Conservation (phyloP, 2,329 filamentous ascomycete genomes). For the Microthyrium microscopicum region DNA sequence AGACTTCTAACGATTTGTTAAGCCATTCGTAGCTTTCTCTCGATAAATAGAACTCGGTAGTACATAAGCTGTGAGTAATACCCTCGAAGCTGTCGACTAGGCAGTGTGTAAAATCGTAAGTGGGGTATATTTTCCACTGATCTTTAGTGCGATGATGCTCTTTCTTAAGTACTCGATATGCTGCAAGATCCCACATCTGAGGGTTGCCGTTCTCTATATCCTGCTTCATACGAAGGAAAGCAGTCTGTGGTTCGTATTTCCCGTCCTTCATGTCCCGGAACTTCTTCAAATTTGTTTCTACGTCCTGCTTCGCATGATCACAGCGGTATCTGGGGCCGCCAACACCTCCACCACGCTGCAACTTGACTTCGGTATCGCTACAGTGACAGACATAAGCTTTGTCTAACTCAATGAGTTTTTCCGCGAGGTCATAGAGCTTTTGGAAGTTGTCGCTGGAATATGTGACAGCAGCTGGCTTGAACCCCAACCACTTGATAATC, state of each 20-base stretch:
- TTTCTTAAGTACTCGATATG: conserved; percentile 69
- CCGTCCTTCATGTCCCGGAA: conserved; percentile 86
- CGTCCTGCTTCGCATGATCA: conserved; percentile 56
- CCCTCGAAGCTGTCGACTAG: conserved; percentile 83
- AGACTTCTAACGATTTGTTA: conserved; percentile 57
- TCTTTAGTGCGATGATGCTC: conserved; percentile 59
- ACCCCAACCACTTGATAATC: conserved; percentile 74
- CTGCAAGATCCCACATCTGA: conserved; percentile 91
- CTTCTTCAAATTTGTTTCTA: conserved; percentile 62
- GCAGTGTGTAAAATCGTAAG: conserved; percentile 85
- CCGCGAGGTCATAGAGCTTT: conserved; percentile 71
- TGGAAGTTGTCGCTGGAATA: conserved; percentile 87
- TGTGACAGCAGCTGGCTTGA: conserved; percentile 62
- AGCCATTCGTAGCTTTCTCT: conserved; percentile 84
- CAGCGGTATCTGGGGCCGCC: conserved; percentile 61
- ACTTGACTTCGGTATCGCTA: conserved; percentile 57
- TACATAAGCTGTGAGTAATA: conserved; percentile 86
- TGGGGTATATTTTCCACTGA: conserved; percentile 87
- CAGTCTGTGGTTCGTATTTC: conserved; percentile 71
- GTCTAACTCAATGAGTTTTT: conserved; percentile 59
- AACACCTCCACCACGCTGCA: conserved; percentile 66
- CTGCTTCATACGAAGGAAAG: conserved; percentile 87
- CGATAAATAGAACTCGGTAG: conserved; percentile 76
- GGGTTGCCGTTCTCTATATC: conserved; percentile 59
- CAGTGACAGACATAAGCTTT: conserved; percentile 77